Evolutionary conservation across 1,139 yeast species (phyloP).

Genomic region (Kurtzmaniella quercitrusa): DNA sequence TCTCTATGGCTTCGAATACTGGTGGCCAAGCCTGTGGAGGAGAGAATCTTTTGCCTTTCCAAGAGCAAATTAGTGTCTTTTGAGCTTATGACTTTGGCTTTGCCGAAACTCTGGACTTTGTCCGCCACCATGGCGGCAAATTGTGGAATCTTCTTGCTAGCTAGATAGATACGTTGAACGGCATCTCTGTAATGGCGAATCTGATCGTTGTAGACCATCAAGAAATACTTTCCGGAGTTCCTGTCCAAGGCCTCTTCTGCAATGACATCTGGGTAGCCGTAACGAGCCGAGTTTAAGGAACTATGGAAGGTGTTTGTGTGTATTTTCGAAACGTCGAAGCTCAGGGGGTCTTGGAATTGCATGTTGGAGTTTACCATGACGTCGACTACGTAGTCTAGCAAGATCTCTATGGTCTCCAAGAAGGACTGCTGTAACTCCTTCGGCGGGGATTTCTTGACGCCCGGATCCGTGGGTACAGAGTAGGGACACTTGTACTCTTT

Average conservation of each 20-base stretch:
- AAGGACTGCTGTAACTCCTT: slow-evolving; percentile 29
- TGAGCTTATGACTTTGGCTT: slow-evolving; percentile 64
- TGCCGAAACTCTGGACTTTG: slow-evolving; percentile 59
- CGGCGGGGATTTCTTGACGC: slow-evolving; percentile 23
- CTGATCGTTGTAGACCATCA: slow-evolving; percentile 75
- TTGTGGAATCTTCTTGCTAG: slow-evolving; percentile 61
- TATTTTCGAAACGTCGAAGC: slow-evolving; percentile 17
- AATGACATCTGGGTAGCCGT: slow-evolving; percentile 18
- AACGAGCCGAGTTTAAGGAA: slow-evolving; percentile 27
- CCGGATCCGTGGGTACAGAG: slow-evolving; percentile 15
- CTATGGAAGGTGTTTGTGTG: slow-evolving; percentile 24
- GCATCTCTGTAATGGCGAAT: slow-evolving; percentile 74
- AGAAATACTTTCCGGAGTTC: slow-evolving; percentile 48
- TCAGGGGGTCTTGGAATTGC: slow-evolving; percentile 27
- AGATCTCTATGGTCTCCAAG: slow-evolving; percentile 44
- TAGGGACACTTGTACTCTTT: slow-evolving; percentile 34
- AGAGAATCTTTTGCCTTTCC: slow-evolving; percentile 49
- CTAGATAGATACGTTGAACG: slow-evolving; percentile 55
- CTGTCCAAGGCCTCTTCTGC: slow-evolving; percentile 28
- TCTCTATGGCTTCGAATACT: slow-evolving; percentile 68
- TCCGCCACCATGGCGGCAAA: slow-evolving; percentile 75
- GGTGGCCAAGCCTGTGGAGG: slow-evolving; percentile 60
- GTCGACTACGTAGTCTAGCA: slow-evolving; percentile 75
- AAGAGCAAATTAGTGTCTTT: slow-evolving; percentile 45
- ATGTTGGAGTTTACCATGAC: slow-evolving; percentile 49